These are phyloP conservation scores for Ophiostoma perfectum DNA, from an alignment of 2,329 filamentous ascomycete species.

Conservation along the genomic window DNA sequence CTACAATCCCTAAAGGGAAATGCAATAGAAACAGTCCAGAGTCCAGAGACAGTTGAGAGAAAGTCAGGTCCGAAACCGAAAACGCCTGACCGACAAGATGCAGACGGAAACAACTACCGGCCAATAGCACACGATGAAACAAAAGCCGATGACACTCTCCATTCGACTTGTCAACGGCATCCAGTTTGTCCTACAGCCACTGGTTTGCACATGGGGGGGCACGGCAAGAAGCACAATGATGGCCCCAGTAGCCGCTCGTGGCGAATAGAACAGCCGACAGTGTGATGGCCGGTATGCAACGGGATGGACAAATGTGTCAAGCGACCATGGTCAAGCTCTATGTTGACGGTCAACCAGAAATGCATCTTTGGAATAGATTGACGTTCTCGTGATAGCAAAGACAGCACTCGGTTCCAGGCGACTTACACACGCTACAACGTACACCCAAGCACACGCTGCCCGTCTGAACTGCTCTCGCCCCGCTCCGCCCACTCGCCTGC, in stretches of 20 bases:
- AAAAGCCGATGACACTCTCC: slow-evolving; percentile 17
- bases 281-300: slow-evolving; percentile 18
- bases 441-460: too few species aligned
- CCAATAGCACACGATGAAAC: slow-evolving; percentile 25
- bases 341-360: too few species aligned
- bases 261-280: not conserved
- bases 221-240: not conserved
- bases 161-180: not conserved
- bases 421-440: too few species aligned
- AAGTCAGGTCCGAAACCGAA: too few species aligned
- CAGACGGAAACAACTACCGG: slow-evolving; percentile 12
- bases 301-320: too few species aligned
- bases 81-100: not conserved
- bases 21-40: not conserved
- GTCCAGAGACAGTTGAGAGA: not conserved
- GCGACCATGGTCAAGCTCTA: too few species aligned
- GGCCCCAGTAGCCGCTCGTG: slow-evolving; percentile 7
- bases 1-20: not conserved
- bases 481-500: not conserved
- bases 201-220: not conserved
- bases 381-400: too few species aligned
- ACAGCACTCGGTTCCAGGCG: too few species aligned
- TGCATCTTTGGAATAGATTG: too few species aligned
- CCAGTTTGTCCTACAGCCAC: slow-evolving; percentile 20
- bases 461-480: not conserved